These are phyloP conservation scores for Penicillium concentricum DNA, from an alignment of 2,329 filamentous ascomycete genomes.

Conservation along the genomic window DNA sequence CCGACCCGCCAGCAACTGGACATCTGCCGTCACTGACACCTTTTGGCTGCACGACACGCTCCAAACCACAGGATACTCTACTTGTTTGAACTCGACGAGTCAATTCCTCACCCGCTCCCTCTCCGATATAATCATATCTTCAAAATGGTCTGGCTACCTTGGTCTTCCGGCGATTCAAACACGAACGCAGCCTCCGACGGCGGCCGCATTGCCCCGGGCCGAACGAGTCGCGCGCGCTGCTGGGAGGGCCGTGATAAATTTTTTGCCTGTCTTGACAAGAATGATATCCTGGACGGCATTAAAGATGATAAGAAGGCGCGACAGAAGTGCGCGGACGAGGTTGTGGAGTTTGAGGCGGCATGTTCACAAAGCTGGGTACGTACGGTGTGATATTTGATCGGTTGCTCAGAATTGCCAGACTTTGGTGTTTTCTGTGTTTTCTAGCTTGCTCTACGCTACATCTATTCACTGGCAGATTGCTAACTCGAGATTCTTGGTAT, in stretches of 20 bases:
- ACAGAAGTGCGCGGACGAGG: slow-evolving; percentile 60
- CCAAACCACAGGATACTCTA: not conserved
- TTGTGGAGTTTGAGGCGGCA: slow-evolving; percentile 72
- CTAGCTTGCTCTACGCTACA: not conserved
- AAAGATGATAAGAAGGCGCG: slow-evolving; percentile 56
- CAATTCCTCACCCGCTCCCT: not conserved
- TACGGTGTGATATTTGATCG: slow-evolving; percentile 20
- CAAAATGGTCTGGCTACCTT: slow-evolving; percentile 56
- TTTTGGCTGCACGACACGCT: not conserved
- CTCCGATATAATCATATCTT: not conserved
- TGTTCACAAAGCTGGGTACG: slow-evolving; percentile 89
- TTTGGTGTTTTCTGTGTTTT: not conserved
- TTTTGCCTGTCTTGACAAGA: slow-evolving; percentile 80
- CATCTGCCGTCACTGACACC: slow-evolving; percentile 4
- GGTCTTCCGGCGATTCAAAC: slow-evolving; percentile 45
- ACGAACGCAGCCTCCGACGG: slow-evolving; percentile 49
- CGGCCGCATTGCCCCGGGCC: slow-evolving; percentile 76
- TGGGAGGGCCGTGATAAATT: slow-evolving; percentile 88
- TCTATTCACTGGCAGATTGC: not conserved
- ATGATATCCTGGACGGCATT: slow-evolving; percentile 76
- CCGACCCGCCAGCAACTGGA: slow-evolving; percentile 16
- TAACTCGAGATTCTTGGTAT: not conserved
- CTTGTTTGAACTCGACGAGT: not conserved
- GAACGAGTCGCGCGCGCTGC: slow-evolving; percentile 76
- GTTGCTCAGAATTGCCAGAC: not conserved